phyloP scores from a whole-genome alignment of 495 filamentous ascomycete genomes.

The Penicillium cosmopolitanum region DNA sequence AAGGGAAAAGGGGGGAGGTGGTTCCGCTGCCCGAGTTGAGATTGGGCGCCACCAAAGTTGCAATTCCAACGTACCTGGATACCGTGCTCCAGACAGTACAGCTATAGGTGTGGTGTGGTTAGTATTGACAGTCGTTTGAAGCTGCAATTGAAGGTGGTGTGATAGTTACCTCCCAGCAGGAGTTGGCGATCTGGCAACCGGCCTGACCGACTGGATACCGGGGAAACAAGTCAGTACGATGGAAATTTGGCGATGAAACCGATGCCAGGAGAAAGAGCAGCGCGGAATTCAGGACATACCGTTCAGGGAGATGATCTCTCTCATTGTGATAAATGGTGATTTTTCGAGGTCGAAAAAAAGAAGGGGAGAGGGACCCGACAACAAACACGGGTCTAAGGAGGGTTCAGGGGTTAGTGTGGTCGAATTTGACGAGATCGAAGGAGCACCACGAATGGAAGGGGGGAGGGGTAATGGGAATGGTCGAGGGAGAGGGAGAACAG shows the following conservation, averaged over 20 bases:
- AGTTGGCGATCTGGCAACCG: constrained; percentile 99
- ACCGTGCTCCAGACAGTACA: constrained; percentile 99
- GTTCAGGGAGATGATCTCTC: constrained; percentile 99
- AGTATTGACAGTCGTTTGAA: constrained; percentile 23
- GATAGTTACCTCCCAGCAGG: constrained; percentile 93
- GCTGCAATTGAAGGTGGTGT: constrained; percentile 18
- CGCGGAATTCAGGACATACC: constrained; percentile 59
- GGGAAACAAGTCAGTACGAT: constrained; percentile 27
- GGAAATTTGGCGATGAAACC: constrained; percentile 17
- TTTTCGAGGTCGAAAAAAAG: constrained; percentile 41
- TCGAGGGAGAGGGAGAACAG: constrained; percentile 4
- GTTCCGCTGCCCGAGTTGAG: constrained; percentile 17
- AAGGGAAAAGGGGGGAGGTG: constrained; percentile 21
- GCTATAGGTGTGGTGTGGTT: constrained; percentile 56
- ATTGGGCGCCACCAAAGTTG: constrained; percentile 22
- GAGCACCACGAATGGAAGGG: constrained; percentile 20
- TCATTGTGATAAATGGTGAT: constrained; percentile 69
- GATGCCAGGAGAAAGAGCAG: constrained; percentile 6
- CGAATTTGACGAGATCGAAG: not conserved
- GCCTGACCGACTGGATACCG: constrained; percentile 87
- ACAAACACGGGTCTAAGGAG: constrained; percentile 34
- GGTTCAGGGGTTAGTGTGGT: constrained; percentile 30
- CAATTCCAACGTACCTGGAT: constrained; percentile 77
- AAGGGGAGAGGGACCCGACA: constrained; percentile 38
- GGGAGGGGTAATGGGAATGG: constrained; percentile 19